These are phyloP conservation scores for Halophytophthora batemanensis DNA, from an alignment of 352 stramenopile species.

Conservation along the genomic window DNA sequence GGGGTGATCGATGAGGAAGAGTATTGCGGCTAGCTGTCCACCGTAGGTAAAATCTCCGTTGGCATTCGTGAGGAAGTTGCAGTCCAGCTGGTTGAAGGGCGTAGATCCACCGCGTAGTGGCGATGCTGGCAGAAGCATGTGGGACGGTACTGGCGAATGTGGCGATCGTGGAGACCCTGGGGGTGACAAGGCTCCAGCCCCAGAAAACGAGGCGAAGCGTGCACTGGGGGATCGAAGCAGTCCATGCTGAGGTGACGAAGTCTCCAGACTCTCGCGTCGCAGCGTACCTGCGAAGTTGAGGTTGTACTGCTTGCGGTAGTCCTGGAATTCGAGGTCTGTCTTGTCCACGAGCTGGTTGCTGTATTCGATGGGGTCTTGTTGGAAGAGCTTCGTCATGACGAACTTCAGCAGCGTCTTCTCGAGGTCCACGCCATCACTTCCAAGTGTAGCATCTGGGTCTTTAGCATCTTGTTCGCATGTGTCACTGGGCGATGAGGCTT, in stretches of 20 bases:
- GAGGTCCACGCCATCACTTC: slow-evolving; percentile 8
- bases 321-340: slow-evolving; percentile 34
- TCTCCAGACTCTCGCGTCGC: slow-evolving; percentile 23
- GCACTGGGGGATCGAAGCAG: slow-evolving; percentile 17
- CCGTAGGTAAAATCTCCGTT: slow-evolving; percentile 43
- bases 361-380: slow-evolving; percentile 43
- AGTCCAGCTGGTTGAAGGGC: slow-evolving; percentile 34
- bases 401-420: slow-evolving; percentile 28
- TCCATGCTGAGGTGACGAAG: slow-evolving; percentile 20
- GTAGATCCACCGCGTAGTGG: slow-evolving; percentile 13
- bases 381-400: slow-evolving; percentile 42
- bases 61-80: slow-evolving; percentile 22
- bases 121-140: slow-evolving; percentile 20
- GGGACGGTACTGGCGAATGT: slow-evolving; percentile 13
- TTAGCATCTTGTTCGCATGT: neutral
- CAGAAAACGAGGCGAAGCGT: slow-evolving; percentile 46
- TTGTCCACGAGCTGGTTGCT: slow-evolving; percentile 37
- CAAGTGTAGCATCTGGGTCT: neutral
- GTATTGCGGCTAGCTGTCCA: slow-evolving; percentile 36
- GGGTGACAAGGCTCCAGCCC: slow-evolving; percentile 13
- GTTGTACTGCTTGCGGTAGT: slow-evolving; percentile 38
- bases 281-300: slow-evolving; percentile 27
- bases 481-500: slow-evolving; percentile 3
- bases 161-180: slow-evolving; percentile 8
- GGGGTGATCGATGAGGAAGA: slow-evolving; percentile 36